Evolutionary conservation across 345 rosid species (phyloP).

Genomic region (Melaleuca alternifolia): DNA sequence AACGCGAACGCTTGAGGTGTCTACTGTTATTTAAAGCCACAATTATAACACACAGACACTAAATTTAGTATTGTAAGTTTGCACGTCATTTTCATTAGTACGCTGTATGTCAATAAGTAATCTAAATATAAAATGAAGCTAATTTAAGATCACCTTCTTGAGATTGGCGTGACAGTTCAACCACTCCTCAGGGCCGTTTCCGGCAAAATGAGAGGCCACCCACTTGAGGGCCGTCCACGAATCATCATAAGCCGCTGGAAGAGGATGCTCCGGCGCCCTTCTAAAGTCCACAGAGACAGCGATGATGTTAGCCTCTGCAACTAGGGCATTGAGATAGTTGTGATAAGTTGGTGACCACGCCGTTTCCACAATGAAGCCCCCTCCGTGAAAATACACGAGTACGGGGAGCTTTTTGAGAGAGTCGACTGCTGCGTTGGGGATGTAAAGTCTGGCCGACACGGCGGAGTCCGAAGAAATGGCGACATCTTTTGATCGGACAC

Average conservation of each 20-base stretch:
- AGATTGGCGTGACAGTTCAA: slow-evolving; percentile 6
- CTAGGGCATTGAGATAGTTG: slow-evolving; percentile 6
- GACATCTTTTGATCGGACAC: slow-evolving; percentile 24
- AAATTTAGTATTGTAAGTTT: background rate
- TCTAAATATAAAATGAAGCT: background rate
- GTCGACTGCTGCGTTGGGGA: slow-evolving; percentile 4
- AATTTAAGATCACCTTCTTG: background rate
- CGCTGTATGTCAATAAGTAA: background rate
- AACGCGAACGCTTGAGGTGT: background rate
- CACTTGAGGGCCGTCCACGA: slow-evolving; percentile 32
- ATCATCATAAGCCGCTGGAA: slow-evolving; percentile 30
- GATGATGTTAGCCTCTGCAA: slow-evolving; percentile 5
- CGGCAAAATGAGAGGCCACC: slow-evolving; percentile 18
- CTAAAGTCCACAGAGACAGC: slow-evolving; percentile 27
- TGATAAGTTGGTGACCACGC: slow-evolving; percentile 14
- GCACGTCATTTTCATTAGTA: background rate
- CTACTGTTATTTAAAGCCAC: too few species aligned
- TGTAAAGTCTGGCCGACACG: slow-evolving; percentile 15
- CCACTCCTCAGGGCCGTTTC: slow-evolving; percentile 23
- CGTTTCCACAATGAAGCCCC: slow-evolving; percentile 13
- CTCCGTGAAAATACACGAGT: slow-evolving; percentile 32
- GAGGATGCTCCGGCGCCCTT: slow-evolving; percentile 24
- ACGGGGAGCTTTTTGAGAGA: slow-evolving; percentile 18
- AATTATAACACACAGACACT: background rate
- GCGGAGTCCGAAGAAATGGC: background rate